Percentiles rank a stretch among this genome's conserved stretches.
Evolutionary conservation across 148 eudicot genomes (phyloP).

Genomic region (Chenopodium berlandieri): DNA sequence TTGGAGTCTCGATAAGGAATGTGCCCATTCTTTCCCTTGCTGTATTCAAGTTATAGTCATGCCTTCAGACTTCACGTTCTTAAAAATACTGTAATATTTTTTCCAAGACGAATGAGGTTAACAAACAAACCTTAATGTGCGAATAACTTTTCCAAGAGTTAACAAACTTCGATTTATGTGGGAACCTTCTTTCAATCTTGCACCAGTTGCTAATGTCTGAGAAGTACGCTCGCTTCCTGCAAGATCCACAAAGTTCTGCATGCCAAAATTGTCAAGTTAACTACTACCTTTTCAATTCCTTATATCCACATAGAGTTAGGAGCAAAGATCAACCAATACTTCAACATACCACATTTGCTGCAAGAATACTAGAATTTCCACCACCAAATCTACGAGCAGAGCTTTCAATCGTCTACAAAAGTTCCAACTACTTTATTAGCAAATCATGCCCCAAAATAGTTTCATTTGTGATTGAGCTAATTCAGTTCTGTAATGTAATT

Average conservation of each 20-base stretch:
- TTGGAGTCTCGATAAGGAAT: conserved; percentile 93
- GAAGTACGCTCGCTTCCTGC: conserved; percentile 99
- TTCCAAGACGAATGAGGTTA: background rate
- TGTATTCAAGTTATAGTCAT: conserved; percentile 26
- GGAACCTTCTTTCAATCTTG: conserved; percentile 88
- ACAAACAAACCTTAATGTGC: conserved; percentile 72
- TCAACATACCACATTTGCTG: conserved; percentile 79
- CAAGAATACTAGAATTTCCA: conserved; percentile 59
- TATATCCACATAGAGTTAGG: background rate
- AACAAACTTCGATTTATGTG: conserved; percentile 89
- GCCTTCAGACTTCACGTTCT: background rate
- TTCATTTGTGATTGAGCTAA: background rate
- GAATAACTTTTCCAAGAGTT: conserved; percentile 84
- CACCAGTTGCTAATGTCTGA: conserved; percentile 71
- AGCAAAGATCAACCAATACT: background rate
- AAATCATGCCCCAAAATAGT: background rate
- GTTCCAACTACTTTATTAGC: background rate
- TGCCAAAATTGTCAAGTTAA: conserved; percentile 9
- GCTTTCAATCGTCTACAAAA: conserved; percentile 62
- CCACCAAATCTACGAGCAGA: conserved; percentile 53
- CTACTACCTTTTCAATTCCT: background rate
- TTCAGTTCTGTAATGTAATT: background rate
- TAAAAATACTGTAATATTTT: background rate
- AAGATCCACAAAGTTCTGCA: conserved; percentile 91
- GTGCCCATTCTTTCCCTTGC: conserved; percentile 82